phyloP scores from a whole-genome alignment of 768 basidiomycete species.

The Agaricus blazei region DNA sequence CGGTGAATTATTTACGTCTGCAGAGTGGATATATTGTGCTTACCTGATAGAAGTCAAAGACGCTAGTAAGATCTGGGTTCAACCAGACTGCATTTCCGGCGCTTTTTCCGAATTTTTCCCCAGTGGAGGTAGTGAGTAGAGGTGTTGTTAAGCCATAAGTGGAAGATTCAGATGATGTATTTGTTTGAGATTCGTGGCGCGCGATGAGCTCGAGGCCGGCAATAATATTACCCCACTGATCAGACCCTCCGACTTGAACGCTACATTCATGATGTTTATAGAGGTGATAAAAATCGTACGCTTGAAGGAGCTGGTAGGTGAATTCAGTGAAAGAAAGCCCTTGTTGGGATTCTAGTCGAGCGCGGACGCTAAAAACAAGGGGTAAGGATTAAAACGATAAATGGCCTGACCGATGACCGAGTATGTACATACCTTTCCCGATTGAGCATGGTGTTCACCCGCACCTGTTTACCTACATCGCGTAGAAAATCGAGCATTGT shows the following conservation, averaged over 20 bases:
- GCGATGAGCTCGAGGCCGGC: conserved; percentile 90
- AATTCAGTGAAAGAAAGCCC: conserved; percentile 99
- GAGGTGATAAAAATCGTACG: conserved; percentile 88
- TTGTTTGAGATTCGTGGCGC: conserved; percentile 22
- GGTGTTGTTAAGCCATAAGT: conserved; percentile 86
- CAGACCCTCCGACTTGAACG: conserved; percentile 92
- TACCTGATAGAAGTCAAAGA: conserved; percentile 95
- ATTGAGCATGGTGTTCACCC: conserved; percentile 86
- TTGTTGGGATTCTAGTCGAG: conserved; percentile 69
- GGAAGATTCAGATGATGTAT: conserved; percentile 18
- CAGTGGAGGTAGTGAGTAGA: conserved; percentile 82
- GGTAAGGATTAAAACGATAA: not conserved
- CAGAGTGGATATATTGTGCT: not conserved
- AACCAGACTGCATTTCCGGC: conserved; percentile 96
- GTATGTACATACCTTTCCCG: conserved; percentile 68
- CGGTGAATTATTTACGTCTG: not conserved
- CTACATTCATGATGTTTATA: conserved; percentile 61
- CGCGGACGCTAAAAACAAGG: conserved; percentile 58
- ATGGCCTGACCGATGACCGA: too few relatives aligned
- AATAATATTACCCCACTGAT: conserved; percentile 98
- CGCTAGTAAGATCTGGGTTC: conserved; percentile 69
- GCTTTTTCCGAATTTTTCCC: conserved; percentile 97
- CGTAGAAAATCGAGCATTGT: conserved; percentile 82
- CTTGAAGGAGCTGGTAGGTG: conserved; percentile 95
- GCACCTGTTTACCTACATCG: conserved; percentile 69